Percentiles rank a stretch among this genome's conserved stretches.
These are phyloP conservation scores for Passalora sequoiae DNA, from an alignment of 2,329 filamentous ascomycete genomes.

Conservation along the genomic window DNA sequence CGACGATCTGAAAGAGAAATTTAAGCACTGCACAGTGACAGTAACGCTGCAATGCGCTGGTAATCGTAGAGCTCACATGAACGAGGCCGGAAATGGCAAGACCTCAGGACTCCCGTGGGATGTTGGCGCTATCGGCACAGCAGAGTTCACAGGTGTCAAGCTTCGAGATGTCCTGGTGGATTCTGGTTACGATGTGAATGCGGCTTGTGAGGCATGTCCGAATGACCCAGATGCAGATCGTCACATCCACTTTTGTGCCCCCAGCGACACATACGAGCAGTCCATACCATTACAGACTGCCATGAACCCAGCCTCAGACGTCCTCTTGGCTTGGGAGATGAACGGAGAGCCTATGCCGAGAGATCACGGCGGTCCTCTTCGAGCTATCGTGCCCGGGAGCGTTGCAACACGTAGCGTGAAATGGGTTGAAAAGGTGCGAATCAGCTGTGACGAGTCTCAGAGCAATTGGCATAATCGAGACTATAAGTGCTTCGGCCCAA, in stretches of 20 bases:
- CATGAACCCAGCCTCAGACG: constrained; percentile 57
- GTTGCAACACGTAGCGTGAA: constrained; percentile 62
- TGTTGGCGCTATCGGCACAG: constrained; percentile 56
- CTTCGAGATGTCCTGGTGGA: constrained; percentile 54
- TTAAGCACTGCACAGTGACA: constrained; percentile 49
- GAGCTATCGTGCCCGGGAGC: constrained; percentile 57
- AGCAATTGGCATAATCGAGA: constrained; percentile 63
- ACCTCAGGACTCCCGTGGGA: constrained; percentile 58
- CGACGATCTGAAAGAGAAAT: constrained; percentile 50
- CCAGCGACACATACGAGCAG: constrained; percentile 23
- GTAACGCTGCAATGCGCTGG: constrained; percentile 58
- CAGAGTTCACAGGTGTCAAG: constrained; percentile 55
- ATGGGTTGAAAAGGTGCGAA: constrained; percentile 55
- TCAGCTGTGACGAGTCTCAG: constrained; percentile 61
- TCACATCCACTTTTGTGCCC: constrained; percentile 50
- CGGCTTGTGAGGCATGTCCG: constrained; percentile 18
- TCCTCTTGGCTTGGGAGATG: constrained; percentile 67
- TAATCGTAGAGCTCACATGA: constrained; percentile 54
- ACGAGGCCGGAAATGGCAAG: constrained; percentile 38
- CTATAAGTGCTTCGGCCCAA: constrained; percentile 63
- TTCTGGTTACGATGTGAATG: constrained; percentile 45
- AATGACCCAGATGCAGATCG: constrained; percentile 35
- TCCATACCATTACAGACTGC: constrained; percentile 37
- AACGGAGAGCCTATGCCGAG: constrained; percentile 59
- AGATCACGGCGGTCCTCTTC: constrained; percentile 62